Conservation (phyloP, 1,284 basidiomycete species). For the Moesziomyces sp. region DNA sequence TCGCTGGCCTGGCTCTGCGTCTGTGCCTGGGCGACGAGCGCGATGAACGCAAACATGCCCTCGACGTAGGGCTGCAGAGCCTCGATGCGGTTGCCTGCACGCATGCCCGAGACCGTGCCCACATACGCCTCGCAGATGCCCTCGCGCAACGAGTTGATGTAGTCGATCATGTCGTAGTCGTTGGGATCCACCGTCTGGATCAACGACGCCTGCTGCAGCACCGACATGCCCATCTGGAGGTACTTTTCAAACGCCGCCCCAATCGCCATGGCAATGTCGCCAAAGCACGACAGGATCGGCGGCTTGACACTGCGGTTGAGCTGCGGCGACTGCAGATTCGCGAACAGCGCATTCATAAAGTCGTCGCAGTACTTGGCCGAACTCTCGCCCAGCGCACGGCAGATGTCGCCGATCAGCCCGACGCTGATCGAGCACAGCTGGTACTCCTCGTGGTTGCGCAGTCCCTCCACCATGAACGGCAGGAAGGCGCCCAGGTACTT, state of each 20-base stretch:
- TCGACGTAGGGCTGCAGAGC: constrained; percentile 80
- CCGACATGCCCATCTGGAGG: constrained; percentile 87
- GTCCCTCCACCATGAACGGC: constrained; percentile 87
- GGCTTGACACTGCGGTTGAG: constrained; percentile 96
- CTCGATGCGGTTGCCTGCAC: constrained; percentile 79
- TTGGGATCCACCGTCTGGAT: constrained; percentile 68
- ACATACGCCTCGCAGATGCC: constrained; percentile 97
- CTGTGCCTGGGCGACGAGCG: constrained; percentile 82
- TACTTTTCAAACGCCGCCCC: constrained; percentile 86
- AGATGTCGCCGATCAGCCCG: constrained; percentile 93
- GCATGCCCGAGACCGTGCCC: constrained; percentile 89
- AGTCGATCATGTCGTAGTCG: constrained; percentile 90
- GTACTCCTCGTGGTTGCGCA: constrained; percentile 92
- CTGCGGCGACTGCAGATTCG: constrained; percentile 90
- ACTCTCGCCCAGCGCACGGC: constrained; percentile 87
- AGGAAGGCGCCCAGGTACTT: constrained; percentile 91
- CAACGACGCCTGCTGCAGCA: constrained; percentile 87
- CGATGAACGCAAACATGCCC: constrained; percentile 83
- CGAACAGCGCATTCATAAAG: constrained; percentile 90
- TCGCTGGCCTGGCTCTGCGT: constrained; percentile 77
- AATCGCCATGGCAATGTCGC: constrained; percentile 94
- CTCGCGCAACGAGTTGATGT: constrained; percentile 88
- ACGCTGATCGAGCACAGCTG: constrained; percentile 95
- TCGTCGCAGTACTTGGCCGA: constrained; percentile 83
- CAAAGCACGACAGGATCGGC: constrained; percentile 91